These are phyloP conservation scores for Rhynchospora pubera DNA, from an alignment of 176 grass and related monocot species.

Conservation along the genomic window DNA sequence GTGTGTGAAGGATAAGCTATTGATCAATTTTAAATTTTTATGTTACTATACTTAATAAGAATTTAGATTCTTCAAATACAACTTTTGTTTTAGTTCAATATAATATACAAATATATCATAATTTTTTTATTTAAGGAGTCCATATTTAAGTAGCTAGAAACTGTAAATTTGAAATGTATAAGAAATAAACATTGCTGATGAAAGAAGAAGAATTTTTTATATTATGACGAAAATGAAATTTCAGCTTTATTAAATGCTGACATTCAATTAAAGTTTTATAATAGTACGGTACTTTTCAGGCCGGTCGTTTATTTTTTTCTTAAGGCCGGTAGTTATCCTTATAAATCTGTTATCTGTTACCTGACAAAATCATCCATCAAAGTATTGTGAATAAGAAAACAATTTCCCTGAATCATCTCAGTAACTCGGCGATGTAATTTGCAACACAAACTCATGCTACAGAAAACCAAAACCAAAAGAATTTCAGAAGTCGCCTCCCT, in stretches of 20 bases:
- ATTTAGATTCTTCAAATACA: not conserved
- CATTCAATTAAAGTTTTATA: not conserved
- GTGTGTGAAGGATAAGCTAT: no score
- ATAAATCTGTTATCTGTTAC: not conserved
- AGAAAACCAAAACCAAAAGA: constrained; percentile 15
- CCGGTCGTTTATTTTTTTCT: not conserved
- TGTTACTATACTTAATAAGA: not conserved
- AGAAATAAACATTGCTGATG: not conserved
- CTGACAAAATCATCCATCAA: not conserved
- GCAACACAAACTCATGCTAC: not conserved
- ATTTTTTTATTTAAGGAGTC: not conserved
- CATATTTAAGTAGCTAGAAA: not conserved
- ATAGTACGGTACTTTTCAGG: not conserved
- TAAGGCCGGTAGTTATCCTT: not conserved
- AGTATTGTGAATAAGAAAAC: not conserved
- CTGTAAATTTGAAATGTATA: not conserved
- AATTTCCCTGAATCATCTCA: not conserved
- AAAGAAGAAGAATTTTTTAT: not conserved
- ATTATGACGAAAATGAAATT: not conserved
- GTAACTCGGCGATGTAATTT: not conserved
- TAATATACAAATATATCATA: not conserved
- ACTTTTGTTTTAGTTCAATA: not conserved
- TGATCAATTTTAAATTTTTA: no score
- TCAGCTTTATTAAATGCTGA: not conserved
- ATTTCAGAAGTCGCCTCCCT: constrained; percentile 27